These are phyloP conservation scores for Diaporthe batatas DNA, from an alignment of 2,329 filamentous ascomycete genomes.

Conservation along the genomic window DNA sequence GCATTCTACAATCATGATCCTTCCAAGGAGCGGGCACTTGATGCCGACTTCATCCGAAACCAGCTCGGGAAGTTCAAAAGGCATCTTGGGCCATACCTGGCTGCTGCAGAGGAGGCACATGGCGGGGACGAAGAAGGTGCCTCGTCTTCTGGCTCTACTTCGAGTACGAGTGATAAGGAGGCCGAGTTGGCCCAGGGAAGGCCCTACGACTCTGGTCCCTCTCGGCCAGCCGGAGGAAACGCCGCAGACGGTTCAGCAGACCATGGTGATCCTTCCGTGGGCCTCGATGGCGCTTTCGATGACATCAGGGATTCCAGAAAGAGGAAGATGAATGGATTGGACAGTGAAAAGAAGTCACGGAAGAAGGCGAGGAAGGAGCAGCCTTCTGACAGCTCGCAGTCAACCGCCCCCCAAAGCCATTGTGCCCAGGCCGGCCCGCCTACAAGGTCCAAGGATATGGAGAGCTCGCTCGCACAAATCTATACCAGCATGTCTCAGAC, in stretches of 20 bases:
- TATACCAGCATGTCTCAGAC: slow-evolving; percentile 35
- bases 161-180: neutral
- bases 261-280: neutral
- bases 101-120: slow-evolving; percentile 10
- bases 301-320: slow-evolving; percentile 17
- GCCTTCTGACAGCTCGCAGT: neutral
- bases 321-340: slow-evolving; percentile 21
- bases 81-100: slow-evolving; percentile 44
- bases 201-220: neutral
- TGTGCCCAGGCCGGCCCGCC: slow-evolving; percentile 4
- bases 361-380: slow-evolving; percentile 38
- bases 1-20: slow-evolving; percentile 40
- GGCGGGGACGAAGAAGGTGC: neutral
- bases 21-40: slow-evolving; percentile 41
- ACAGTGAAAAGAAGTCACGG: slow-evolving; percentile 14
- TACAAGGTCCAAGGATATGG: slow-evolving; percentile 5
- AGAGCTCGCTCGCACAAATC: slow-evolving; percentile 10
- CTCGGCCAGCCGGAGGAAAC: neutral
- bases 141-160: neutral
- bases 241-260: neutral
- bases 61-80: slow-evolving; percentile 44
- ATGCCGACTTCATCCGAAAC: slow-evolving; percentile 42
- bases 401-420: slow-evolving; percentile 1
- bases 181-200: neutral
- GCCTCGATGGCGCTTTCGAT: slow-evolving; percentile 37